A percentile compares a stretch with the other conserved stretches of the same genome.
phyloP scores from a whole-genome alignment of 2,329 filamentous ascomycete genomes.

The Exutisphaerella laricina region DNA sequence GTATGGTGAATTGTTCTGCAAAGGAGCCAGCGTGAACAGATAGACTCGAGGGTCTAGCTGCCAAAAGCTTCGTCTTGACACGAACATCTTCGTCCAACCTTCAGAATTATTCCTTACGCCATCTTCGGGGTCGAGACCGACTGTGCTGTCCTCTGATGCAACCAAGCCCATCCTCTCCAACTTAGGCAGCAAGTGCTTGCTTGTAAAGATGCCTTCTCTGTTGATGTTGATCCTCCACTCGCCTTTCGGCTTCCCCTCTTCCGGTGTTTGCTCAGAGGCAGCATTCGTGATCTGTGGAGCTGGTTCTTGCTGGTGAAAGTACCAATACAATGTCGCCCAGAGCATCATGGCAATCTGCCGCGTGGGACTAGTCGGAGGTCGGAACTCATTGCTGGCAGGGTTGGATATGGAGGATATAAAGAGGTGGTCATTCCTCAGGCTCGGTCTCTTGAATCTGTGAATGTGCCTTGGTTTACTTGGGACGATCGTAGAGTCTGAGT shows the following conservation, averaged over 20 bases:
- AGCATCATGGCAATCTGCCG: conserved; percentile 95
- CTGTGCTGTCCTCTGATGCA: conserved; percentile 65
- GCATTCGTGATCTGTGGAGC: conserved; percentile 57
- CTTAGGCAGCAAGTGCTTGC: conserved; percentile 77
- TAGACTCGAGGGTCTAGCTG: conserved; percentile 83
- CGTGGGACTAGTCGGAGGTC: conserved; percentile 71
- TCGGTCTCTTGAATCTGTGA: conserved; percentile 68
- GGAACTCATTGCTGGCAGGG: conserved; percentile 73
- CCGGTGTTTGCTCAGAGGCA: conserved; percentile 58
- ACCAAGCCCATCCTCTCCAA: conserved; percentile 90
- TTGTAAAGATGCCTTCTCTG: conserved; percentile 80
- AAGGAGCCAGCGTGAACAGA: conserved; percentile 73
- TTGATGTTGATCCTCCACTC: conserved; percentile 85
- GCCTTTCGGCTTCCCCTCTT: conserved; percentile 66
- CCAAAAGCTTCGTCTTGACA: conserved; percentile 79
- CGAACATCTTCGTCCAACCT: conserved; percentile 76
- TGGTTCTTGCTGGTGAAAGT: conserved; percentile 84
- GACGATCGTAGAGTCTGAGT: conserved; percentile 10
- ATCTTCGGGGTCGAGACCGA: conserved; percentile 58
- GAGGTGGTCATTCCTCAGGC: conserved; percentile 69
- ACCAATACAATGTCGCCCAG: conserved; percentile 93
- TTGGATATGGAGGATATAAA: conserved; percentile 91
- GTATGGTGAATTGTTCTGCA: conserved; percentile 40
- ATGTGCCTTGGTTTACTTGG: conserved; percentile 38
- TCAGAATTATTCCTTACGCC: conserved; percentile 48